Percentiles rank a stretch among this genome's conserved stretches.
phyloP scores from a whole-genome alignment of 306 rosid genomes.

The Pyrus betulifolia region DNA sequence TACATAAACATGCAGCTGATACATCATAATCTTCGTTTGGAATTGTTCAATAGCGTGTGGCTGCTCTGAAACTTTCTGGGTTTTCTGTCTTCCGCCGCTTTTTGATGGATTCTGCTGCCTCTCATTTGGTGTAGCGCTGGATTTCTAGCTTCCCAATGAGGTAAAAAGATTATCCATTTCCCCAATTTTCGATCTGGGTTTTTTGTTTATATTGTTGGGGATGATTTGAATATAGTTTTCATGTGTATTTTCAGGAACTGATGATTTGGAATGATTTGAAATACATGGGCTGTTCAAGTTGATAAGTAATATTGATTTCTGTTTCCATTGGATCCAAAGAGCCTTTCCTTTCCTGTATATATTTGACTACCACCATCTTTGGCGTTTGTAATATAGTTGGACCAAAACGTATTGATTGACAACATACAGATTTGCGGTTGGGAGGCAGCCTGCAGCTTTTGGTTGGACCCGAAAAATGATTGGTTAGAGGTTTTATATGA shows the following conservation, averaged over 20 bases:
- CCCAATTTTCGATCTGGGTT: background rate
- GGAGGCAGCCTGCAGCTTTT: slow-evolving; percentile 6
- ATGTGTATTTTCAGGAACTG: slow-evolving; percentile 13
- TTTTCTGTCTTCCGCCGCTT: background rate
- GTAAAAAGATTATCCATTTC: slow-evolving; percentile 15
- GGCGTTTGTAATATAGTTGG: background rate
- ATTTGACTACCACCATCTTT: background rate
- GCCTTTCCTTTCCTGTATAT: background rate
- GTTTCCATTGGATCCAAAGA: slow-evolving; percentile 13
- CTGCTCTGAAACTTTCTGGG: slow-evolving; percentile 1
- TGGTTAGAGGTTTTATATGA: slow-evolving; percentile 5
- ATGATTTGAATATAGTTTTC: slow-evolving; percentile 15
- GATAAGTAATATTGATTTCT: slow-evolving; percentile 1
- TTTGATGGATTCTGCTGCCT: background rate
- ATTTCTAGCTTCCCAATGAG: slow-evolving; percentile 14
- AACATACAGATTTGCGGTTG: slow-evolving; percentile 12
- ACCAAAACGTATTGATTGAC: background rate
- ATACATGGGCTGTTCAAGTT: background rate
- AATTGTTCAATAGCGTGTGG: background rate
- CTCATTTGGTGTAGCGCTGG: slow-evolving; percentile 2
- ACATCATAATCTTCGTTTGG: background rate
- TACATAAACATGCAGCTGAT: background rate
- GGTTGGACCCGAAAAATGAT: background rate
- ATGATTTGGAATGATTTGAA: slow-evolving; percentile 4
- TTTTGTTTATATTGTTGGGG: background rate